Percentiles rank a stretch among this genome's conserved stretches.
These are phyloP conservation scores for Syncephalastrum monosporum DNA, from an alignment of 371 early-diverging fungal species.

Conservation along the genomic window DNA sequence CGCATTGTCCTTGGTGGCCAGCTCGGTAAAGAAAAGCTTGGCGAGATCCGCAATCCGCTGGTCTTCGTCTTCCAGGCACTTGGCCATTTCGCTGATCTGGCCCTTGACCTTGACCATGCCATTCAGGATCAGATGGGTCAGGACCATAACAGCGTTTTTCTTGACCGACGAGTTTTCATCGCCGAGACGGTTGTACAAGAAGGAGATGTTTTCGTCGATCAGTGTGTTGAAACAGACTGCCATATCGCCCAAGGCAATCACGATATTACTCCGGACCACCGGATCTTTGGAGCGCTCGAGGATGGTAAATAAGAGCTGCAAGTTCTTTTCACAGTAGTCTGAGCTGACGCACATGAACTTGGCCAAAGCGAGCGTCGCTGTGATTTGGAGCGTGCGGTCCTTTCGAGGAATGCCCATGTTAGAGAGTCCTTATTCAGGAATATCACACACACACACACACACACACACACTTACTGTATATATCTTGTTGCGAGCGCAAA, in stretches of 20 bases:
- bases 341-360: slow-evolving; percentile 97
- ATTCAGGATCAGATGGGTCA: slow-evolving; percentile 94
- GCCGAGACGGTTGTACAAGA: slow-evolving; percentile 86
- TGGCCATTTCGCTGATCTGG: slow-evolving; percentile 95
- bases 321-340: slow-evolving; percentile 87
- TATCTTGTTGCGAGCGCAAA: slow-evolving; percentile 78
- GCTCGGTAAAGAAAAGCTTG: slow-evolving; percentile 92
- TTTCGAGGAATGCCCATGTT: slow-evolving; percentile 18
- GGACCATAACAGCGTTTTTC: slow-evolving; percentile 96
- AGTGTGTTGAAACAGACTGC: slow-evolving; percentile 92
- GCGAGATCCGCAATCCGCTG: slow-evolving; percentile 86
- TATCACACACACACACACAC: too few species aligned
- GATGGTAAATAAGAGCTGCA: slow-evolving; percentile 90
- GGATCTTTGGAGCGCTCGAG: slow-evolving; percentile 81
- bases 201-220: slow-evolving; percentile 91
- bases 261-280: slow-evolving; percentile 81
- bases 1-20: slow-evolving; percentile 95
- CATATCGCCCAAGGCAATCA: slow-evolving; percentile 97
- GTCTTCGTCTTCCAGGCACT: slow-evolving; percentile 90
- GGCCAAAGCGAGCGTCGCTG: slow-evolving; percentile 82
- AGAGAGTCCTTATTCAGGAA: too few species aligned
- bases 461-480: slow-evolving; percentile 64
- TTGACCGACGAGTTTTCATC: slow-evolving; percentile 81
- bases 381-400: slow-evolving; percentile 80
- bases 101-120: slow-evolving; percentile 99